These are phyloP conservation scores for Daldinia decipiens DNA, from an alignment of 495 filamentous ascomycete genomes.

Conservation along the genomic window DNA sequence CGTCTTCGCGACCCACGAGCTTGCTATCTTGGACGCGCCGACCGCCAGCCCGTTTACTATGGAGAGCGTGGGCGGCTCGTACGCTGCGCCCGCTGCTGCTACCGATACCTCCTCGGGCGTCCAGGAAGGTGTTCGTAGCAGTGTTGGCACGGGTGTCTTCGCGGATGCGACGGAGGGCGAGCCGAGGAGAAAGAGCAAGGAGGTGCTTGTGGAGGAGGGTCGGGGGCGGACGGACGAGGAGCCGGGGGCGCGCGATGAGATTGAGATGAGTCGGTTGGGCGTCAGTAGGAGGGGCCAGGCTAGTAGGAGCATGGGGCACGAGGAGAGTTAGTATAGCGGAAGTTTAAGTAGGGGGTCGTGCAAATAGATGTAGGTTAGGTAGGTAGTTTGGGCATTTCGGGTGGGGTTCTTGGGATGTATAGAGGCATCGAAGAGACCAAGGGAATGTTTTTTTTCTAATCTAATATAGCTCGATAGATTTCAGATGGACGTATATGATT, in stretches of 20 bases:
- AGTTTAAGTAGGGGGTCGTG: neutral
- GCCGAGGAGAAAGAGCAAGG: slow-evolving; percentile 40
- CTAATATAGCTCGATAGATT: no score
- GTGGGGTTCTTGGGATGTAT: neutral
- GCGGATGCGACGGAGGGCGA: slow-evolving; percentile 1
- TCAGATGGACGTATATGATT: no score
- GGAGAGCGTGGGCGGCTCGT: slow-evolving; percentile 81
- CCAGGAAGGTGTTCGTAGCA: slow-evolving; percentile 16
- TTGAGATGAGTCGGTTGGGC: slow-evolving; percentile 42
- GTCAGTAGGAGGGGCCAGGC: slow-evolving; percentile 36
- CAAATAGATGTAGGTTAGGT: neutral
- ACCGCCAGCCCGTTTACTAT: slow-evolving; percentile 88
- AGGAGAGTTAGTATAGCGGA: slow-evolving; percentile 14
- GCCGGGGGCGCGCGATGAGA: slow-evolving; percentile 14
- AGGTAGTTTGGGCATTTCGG: neutral
- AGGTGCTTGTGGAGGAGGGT: slow-evolving; percentile 53
- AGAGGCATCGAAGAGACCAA: no score
- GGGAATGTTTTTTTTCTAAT: no score
- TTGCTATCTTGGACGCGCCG: slow-evolving; percentile 77
- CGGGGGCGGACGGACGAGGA: slow-evolving; percentile 15
- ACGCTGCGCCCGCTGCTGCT: slow-evolving; percentile 52
- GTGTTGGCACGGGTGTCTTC: neutral
- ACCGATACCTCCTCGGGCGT: slow-evolving; percentile 1
- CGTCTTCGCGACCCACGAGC: slow-evolving; percentile 74
- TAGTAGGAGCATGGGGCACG: slow-evolving; percentile 24